These are phyloP conservation scores for Pseudopyrenochaeta lycopersici DNA, from an alignment of 2,329 filamentous ascomycete species.

Conservation along the genomic window DNA sequence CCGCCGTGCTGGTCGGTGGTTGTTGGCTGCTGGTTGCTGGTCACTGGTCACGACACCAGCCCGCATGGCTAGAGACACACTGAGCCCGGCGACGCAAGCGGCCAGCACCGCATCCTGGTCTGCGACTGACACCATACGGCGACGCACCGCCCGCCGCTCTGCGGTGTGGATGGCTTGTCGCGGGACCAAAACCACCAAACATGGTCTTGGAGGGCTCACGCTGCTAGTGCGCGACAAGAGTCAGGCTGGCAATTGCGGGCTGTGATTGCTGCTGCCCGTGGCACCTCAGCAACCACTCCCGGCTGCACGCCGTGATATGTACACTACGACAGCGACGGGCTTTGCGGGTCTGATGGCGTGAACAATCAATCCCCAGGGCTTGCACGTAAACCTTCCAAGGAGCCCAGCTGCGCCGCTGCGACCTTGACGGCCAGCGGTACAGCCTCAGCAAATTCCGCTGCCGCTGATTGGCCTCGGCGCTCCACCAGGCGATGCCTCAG, in stretches of 20 bases:
- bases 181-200: slow-evolving; percentile 1
- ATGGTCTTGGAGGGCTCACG: neutral
- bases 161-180: neutral
- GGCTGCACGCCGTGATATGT: slow-evolving; percentile 1
- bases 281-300: slow-evolving; percentile 6
- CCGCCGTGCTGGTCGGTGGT: slow-evolving; percentile 11
- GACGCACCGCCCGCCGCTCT: neutral
- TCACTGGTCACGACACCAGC: neutral
- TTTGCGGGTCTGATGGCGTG: slow-evolving; percentile 12
- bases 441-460: slow-evolving; percentile 18
- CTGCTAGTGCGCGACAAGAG: slow-evolving; percentile 1
- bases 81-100: neutral
- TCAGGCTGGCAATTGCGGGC: neutral
- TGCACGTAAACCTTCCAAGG: neutral
- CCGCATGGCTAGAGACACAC: neutral
- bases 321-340: slow-evolving; percentile 3
- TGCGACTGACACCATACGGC: neutral
- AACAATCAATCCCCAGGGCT: slow-evolving; percentile 15
- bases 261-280: slow-evolving; percentile 1
- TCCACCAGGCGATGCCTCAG: slow-evolving; percentile 14
- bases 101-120: neutral
- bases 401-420: slow-evolving; percentile 15
- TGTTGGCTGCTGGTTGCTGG: neutral
- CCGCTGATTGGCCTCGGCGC: slow-evolving; percentile 10
- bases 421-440: slow-evolving; percentile 5